Conservation (phyloP, 768 basidiomycete species). For the Serendipita vermifera region DNA sequence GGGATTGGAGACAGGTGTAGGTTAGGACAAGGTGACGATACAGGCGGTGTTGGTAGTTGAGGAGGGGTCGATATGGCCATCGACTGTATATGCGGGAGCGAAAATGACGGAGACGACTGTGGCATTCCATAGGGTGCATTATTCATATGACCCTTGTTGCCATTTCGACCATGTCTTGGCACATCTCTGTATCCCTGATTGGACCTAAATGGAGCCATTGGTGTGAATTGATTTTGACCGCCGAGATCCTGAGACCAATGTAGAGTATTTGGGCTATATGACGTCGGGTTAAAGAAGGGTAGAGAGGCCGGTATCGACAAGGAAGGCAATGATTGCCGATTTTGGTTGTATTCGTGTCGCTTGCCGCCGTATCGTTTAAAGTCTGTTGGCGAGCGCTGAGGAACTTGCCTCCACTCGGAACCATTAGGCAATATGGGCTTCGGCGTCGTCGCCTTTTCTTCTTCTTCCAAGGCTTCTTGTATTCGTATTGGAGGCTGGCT, state of each 20-base stretch:
- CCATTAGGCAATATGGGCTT: not conserved
- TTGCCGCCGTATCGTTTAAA: not conserved
- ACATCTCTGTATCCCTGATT: not conserved
- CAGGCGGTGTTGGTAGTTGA: conserved; percentile 5
- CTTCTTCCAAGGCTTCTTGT: not conserved
- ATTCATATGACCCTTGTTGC: not conserved
- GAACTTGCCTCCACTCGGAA: not conserved
- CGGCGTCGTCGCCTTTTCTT: not conserved
- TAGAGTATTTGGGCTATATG: not conserved
- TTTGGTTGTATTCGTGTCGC: not conserved
- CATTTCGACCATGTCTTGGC: not conserved
- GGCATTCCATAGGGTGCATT: not conserved
- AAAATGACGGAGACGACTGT: not conserved
- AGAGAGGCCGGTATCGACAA: not conserved
- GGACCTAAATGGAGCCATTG: not conserved
- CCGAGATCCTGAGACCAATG: not conserved
- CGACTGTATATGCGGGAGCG: not conserved
- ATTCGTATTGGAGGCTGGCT: not conserved
- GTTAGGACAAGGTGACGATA: conserved; percentile 3
- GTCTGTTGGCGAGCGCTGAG: not conserved
- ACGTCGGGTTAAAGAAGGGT: not conserved
- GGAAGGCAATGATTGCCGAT: not conserved
- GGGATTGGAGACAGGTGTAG: not conserved
- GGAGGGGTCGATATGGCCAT: not conserved
- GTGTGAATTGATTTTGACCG: not conserved